Conservation (phyloP, 306 rosid genomes). For the Geum urbanum region DNA sequence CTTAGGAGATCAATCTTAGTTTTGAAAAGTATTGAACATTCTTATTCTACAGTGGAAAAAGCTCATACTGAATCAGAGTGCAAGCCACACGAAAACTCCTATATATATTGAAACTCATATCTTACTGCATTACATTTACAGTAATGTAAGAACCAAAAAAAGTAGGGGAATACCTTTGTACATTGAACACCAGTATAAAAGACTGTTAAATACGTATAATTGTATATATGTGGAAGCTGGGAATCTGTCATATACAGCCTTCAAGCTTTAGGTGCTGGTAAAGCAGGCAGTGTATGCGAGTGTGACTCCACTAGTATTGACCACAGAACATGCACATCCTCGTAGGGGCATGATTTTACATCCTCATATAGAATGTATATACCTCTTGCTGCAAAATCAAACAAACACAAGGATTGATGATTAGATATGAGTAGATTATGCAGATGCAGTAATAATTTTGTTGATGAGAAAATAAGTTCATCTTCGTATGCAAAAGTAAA, state of each 20-base stretch:
- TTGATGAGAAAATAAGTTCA: not conserved
- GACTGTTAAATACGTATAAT: constrained; percentile 15
- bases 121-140: constrained; percentile 16
- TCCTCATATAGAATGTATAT: constrained; percentile 87
- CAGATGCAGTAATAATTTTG: not conserved
- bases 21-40: not conserved
- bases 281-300: constrained; percentile 30
- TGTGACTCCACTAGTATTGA: constrained; percentile 86
- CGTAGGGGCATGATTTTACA: constrained; percentile 80
- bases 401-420: not conserved
- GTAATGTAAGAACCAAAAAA: constrained; percentile 7
- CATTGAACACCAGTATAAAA: constrained; percentile 7
- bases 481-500: not conserved
- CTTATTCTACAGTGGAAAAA: not conserved
- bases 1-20: not conserved
- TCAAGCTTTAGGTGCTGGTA: constrained; percentile 55
- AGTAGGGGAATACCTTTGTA: constrained; percentile 9
- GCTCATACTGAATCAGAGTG: constrained; percentile 7
- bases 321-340: constrained; percentile 92
- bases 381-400: constrained; percentile 61
- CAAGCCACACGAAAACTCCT: constrained; percentile 18
- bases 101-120: constrained; percentile 14
- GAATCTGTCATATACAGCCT: constrained; percentile 28
- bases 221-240: constrained; percentile 28
- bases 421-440: not conserved